A percentile compares a stretch with the other conserved stretches of the same genome.
Conservation (phyloP, 139 green algal genomes). For the Chlorella sp. region DNA sequence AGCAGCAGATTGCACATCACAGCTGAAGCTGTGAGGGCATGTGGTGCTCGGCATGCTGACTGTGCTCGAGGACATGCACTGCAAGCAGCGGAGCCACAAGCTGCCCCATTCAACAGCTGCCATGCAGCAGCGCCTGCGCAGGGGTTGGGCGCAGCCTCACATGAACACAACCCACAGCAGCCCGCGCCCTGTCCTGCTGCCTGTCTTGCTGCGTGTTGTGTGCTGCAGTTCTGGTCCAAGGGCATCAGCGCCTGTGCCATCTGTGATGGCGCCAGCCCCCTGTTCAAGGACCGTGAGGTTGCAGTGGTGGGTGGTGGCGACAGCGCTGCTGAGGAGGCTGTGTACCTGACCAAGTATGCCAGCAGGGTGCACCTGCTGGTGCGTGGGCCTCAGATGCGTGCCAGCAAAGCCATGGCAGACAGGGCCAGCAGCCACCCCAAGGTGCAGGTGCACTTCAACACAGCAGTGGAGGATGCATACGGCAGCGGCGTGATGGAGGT, state of each 20-base stretch:
- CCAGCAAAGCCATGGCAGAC: conserved; percentile 86
- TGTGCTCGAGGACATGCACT: too few relatives aligned
- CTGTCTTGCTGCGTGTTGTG: too few relatives aligned
- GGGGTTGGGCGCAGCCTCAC: too few relatives aligned
- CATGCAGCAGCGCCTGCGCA: too few relatives aligned
- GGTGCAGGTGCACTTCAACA: conserved; percentile 73
- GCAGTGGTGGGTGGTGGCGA: conserved; percentile 96
- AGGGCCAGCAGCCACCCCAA: conserved; percentile 26
- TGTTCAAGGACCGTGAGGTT: conserved; percentile 82
- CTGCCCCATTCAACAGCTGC: too few relatives aligned
- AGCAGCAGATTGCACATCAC: too few relatives aligned
- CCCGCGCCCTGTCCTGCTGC: too few relatives aligned
- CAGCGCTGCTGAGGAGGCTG: conserved; percentile 89
- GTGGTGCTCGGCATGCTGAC: too few relatives aligned
- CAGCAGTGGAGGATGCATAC: conserved; percentile 67
- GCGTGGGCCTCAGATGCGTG: conserved; percentile 66
- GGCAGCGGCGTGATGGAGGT: conserved; percentile 53
- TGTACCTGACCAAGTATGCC: conserved; percentile 98
- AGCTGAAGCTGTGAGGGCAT: too few relatives aligned
- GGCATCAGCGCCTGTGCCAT: conserved; percentile 97
- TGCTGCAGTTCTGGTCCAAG: conserved; percentile 90
- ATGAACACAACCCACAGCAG: too few relatives aligned
- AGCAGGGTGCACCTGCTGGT: conserved; percentile 88
- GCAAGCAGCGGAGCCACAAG: too few relatives aligned
- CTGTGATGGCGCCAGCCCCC: conserved; percentile 84